These are phyloP conservation scores for Mucuna pruriens DNA, from an alignment of 306 rosid genomes.

Conservation along the genomic window DNA sequence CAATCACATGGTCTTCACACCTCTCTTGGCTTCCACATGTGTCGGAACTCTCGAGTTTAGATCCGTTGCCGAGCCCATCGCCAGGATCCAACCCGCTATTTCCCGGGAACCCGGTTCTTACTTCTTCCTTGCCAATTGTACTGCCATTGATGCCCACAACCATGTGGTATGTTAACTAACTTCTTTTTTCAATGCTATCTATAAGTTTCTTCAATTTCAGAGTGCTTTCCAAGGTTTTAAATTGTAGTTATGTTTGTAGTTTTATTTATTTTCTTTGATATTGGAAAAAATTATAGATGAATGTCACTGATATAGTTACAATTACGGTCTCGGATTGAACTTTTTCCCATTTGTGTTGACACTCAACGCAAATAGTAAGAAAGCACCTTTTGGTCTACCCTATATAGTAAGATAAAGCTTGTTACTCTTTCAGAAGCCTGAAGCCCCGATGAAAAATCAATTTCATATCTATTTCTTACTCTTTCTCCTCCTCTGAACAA, in stretches of 20 bases:
- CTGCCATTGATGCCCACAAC: slow-evolving; percentile 53
- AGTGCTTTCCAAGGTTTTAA: too few species aligned
- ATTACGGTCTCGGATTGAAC: too few species aligned
- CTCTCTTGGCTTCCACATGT: slow-evolving; percentile 93
- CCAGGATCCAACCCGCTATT: slow-evolving; percentile 88
- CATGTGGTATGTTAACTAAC: slow-evolving; percentile 55
- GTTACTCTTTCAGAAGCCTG: not conserved
- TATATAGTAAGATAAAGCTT: not conserved
- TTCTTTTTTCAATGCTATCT: not conserved
- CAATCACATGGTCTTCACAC: slow-evolving; percentile 97
- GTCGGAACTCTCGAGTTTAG: slow-evolving; percentile 95
- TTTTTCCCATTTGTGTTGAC: not conserved
- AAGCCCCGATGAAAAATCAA: not conserved
- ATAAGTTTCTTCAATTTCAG: too few species aligned
- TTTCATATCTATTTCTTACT: not conserved
- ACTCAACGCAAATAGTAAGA: too few species aligned
- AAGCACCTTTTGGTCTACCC: not conserved
- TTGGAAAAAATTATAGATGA: too few species aligned
- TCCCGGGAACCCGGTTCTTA: slow-evolving; percentile 85
- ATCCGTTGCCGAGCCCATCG: slow-evolving; percentile 91
- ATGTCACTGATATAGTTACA: too few species aligned
- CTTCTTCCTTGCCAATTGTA: slow-evolving; percentile 87
- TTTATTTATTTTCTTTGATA: too few species aligned
- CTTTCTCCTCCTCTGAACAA: not conserved
- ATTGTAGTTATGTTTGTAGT: too few species aligned